These are phyloP conservation scores for Kluyveromyces sp. DNA, from an alignment of 1,139 yeast species.

Conservation along the genomic window DNA sequence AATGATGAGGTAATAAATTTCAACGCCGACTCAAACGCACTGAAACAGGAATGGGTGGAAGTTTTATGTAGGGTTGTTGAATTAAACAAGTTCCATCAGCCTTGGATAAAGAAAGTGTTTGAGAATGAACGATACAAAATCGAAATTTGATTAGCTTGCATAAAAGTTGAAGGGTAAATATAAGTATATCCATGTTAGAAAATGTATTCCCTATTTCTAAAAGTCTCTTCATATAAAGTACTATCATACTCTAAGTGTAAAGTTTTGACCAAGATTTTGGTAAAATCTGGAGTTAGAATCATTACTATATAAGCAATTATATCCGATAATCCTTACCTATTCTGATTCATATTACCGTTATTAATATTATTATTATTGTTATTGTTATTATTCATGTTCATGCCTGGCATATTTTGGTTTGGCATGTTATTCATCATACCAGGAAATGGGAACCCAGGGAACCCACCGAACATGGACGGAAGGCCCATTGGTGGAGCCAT, in stretches of 20 bases:
- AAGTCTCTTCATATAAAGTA: not conserved
- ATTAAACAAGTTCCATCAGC: conserved; percentile 50
- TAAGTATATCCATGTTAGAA: too few relatives aligned
- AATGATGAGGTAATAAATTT: conserved; percentile 67
- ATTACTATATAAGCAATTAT: not conserved
- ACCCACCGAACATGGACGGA: conserved; percentile 38
- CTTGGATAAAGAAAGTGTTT: conserved; percentile 51
- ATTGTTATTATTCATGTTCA: conserved; percentile 1
- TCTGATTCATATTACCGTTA: conserved; percentile 7
- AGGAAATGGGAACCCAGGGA: conserved; percentile 32
- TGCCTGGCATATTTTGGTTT: conserved; percentile 7
- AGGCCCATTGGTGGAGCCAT: conserved; percentile 26
- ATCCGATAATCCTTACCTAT: not conserved
- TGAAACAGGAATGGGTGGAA: conserved; percentile 50
- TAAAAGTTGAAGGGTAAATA: too few relatives aligned
- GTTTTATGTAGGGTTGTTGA: conserved; percentile 47
- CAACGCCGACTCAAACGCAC: conserved; percentile 55
- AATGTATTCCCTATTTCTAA: too few relatives aligned
- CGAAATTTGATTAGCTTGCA: not conserved
- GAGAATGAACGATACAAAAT: conserved; percentile 6
- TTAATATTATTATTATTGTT: conserved; percentile 14
- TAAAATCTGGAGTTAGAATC: too few relatives aligned
- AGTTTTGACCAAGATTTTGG: not conserved
- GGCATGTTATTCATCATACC: conserved; percentile 32
- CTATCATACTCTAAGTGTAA: not conserved